These are phyloP conservation scores for Neofusicoccum parvum DNA, from an alignment of 2,329 filamentous ascomycete genomes.

Conservation along the genomic window DNA sequence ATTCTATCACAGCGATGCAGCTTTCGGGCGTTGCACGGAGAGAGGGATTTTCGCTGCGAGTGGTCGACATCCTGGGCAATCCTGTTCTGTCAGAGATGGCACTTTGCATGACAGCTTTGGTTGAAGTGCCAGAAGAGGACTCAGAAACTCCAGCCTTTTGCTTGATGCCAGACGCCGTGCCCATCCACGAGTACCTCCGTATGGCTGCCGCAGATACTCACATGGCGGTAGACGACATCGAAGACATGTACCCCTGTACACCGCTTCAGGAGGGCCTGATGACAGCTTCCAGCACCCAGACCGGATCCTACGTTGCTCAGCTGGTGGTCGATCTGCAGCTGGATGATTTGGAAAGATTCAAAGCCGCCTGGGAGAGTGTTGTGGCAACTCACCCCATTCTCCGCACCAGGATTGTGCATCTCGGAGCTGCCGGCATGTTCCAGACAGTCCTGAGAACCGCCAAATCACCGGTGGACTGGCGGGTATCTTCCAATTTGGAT, in stretches of 20 bases:
- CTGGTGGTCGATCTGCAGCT: constrained; percentile 34
- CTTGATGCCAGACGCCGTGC: constrained; percentile 27
- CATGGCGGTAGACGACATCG: constrained; percentile 30
- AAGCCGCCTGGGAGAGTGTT: constrained; percentile 40
- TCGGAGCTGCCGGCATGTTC: constrained; percentile 21
- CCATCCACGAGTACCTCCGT: neutral
- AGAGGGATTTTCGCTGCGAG: constrained; percentile 23
- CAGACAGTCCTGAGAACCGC: neutral
- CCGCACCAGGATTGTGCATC: constrained; percentile 24
- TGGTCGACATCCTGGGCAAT: constrained; percentile 27
- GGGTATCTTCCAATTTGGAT: constrained; percentile 24
- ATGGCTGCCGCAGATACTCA: neutral
- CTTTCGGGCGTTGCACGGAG: neutral
- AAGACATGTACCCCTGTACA: constrained; percentile 52
- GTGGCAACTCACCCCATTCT: constrained; percentile 36
- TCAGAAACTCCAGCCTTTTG: neutral
- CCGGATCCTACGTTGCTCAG: constrained; percentile 43
- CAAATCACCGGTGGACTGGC: neutral
- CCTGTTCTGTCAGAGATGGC: constrained; percentile 25
- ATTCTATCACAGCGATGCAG: neutral
- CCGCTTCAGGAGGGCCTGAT: constrained; percentile 46
- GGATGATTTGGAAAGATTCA: constrained; percentile 36
- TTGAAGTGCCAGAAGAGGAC: neutral
- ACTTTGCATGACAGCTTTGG: neutral
- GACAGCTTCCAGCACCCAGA: constrained; percentile 40